A percentile compares a stretch with the other conserved stretches of the same genome.
Conservation (phyloP, 2,329 filamentous ascomycete genomes). For the Emergomyces africanus region DNA sequence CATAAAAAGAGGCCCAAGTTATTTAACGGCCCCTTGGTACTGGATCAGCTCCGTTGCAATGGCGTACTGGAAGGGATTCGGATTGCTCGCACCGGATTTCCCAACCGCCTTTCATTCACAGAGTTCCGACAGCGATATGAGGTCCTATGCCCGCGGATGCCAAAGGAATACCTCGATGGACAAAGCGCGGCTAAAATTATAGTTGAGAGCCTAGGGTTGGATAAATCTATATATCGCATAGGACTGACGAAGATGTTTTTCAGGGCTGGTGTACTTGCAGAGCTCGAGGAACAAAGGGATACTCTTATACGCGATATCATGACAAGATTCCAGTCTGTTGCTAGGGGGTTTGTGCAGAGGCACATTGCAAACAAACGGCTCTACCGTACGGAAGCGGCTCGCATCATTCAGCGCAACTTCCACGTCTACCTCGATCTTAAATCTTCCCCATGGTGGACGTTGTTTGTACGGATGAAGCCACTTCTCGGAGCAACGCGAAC, state of each 20-base stretch:
- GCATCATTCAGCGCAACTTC: slow-evolving; percentile 91
- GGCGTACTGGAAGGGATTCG: slow-evolving; percentile 98
- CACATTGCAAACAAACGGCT: slow-evolving; percentile 83
- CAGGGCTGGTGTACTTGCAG: slow-evolving; percentile 85
- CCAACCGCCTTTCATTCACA: slow-evolving; percentile 79
- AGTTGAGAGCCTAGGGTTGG: slow-evolving; percentile 76
- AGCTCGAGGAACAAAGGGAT: slow-evolving; percentile 92
- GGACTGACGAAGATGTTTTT: slow-evolving; percentile 98
- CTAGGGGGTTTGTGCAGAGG: slow-evolving; percentile 78
- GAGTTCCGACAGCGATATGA: slow-evolving; percentile 96
- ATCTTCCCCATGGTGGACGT: slow-evolving; percentile 92
- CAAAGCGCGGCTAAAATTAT: slow-evolving; percentile 76
- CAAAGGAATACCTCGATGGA: slow-evolving; percentile 81
- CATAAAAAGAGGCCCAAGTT: slow-evolving; percentile 96
- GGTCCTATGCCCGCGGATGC: slow-evolving; percentile 78
- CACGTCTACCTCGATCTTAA: slow-evolving; percentile 81
- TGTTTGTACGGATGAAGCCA: slow-evolving; percentile 91
- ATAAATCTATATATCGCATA: slow-evolving; percentile 77
- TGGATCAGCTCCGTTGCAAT: slow-evolving; percentile 96
- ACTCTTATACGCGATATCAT: slow-evolving; percentile 88
- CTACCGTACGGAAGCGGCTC: slow-evolving; percentile 85
- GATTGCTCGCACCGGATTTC: slow-evolving; percentile 93
- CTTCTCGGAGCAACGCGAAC: slow-evolving; percentile 84
- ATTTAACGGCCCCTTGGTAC: slow-evolving; percentile 79
- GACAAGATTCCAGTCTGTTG: slow-evolving; percentile 80